Evolutionary conservation across 2,329 filamentous ascomycete genomes (phyloP).

Genomic region (Colletotrichum acutatum): DNA sequence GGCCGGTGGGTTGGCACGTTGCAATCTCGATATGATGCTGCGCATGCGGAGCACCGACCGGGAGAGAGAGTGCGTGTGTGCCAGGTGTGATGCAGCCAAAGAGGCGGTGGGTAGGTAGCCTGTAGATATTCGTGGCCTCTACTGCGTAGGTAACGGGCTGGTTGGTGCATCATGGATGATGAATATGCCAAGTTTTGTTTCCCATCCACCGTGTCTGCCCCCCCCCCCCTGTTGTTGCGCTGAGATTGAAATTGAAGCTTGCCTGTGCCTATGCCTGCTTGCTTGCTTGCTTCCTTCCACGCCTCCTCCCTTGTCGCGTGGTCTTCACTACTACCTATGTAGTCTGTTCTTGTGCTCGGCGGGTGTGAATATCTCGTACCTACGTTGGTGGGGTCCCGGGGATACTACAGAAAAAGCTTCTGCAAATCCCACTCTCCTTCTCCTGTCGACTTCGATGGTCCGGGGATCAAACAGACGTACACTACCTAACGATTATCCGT

Average conservation of each 20-base stretch:
- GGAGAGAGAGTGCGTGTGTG: no score
- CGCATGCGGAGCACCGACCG: conserved; percentile 4
- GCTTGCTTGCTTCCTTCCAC: neutral
- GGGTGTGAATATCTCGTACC: neutral
- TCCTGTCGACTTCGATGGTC: neutral
- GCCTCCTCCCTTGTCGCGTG: neutral
- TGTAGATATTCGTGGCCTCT: no score
- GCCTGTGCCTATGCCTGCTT: neutral
- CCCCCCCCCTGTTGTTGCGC: neutral
- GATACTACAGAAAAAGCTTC: neutral
- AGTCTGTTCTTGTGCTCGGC: neutral
- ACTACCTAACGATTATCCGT: no score
- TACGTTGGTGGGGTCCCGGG: neutral
- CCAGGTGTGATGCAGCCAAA: neutral
- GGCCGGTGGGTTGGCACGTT: conserved; percentile 19
- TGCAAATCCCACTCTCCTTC: neutral
- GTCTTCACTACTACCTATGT: no score
- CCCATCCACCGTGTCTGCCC: neutral
- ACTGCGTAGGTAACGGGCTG: neutral
- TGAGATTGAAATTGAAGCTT: neutral
- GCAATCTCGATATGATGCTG: conserved; percentile 27
- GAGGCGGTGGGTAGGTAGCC: neutral
- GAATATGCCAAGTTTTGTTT: neutral
- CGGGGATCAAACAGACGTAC: no score
- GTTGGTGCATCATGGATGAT: neutral